A percentile compares a stretch with the other conserved stretches of the same genome.
Conservation (phyloP, 2,329 filamentous ascomycete genomes). For the Aspergillus sp. region DNA sequence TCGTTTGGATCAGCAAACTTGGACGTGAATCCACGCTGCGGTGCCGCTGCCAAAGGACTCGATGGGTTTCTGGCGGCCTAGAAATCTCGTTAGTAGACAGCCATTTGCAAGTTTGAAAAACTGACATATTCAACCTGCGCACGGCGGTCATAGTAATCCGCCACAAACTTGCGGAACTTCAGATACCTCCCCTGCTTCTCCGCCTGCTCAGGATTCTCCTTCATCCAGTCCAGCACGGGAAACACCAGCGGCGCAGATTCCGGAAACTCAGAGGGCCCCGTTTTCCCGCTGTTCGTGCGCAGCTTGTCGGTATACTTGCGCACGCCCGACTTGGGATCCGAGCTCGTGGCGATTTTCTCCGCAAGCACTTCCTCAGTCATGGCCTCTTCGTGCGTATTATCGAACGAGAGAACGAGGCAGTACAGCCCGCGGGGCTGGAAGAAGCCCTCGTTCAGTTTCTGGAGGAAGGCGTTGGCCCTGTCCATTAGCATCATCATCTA, state of each 20-base stretch:
- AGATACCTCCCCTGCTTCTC: neutral
- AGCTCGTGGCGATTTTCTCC: neutral
- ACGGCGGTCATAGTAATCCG: slow-evolving; percentile 7
- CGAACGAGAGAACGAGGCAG: slow-evolving; percentile 9
- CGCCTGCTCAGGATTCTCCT: neutral
- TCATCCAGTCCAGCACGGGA: slow-evolving; percentile 4
- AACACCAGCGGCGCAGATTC: slow-evolving; percentile 1
- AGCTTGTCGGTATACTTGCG: neutral
- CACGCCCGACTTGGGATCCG: slow-evolving; percentile 2
- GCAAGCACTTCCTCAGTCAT: neutral
- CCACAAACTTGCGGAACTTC: slow-evolving; percentile 2
- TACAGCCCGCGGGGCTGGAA: slow-evolving; percentile 8
- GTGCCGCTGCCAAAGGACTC: neutral
- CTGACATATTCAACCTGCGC: neutral
- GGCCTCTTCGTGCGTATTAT: neutral
- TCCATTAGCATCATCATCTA: too few species aligned
- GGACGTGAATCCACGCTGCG: neutral
- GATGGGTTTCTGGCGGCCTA: neutral
- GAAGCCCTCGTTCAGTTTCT: slow-evolving; percentile 9
- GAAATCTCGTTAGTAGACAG: too few species aligned
- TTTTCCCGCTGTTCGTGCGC: neutral
- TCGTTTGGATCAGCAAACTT: neutral
- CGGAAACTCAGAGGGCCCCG: neutral
- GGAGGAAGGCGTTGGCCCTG: neutral
- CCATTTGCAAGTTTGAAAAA: too few species aligned